Base-by-base conservation (phyloP, 306 rosid genomes). In the Cicer bijugum region DNA sequence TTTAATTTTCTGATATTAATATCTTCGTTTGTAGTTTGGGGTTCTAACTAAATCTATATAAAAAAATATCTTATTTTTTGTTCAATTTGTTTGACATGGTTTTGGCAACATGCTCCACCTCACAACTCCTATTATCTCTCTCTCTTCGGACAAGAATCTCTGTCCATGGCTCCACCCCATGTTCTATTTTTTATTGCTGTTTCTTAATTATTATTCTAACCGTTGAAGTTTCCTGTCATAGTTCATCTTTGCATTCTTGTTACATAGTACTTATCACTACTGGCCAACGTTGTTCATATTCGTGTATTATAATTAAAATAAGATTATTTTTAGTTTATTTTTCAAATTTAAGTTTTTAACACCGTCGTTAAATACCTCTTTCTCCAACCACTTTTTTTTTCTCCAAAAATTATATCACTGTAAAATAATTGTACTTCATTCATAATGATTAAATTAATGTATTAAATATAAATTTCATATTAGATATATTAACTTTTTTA, bases 111-210 rank as follows among this genome's bases (percentile, higher is more conserved):
- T 60, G 33, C 74, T 75, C 78, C 78, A 75, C 81, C 58, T 52
- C 28, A 23, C 2, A 23, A 23, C 2, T 23, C 28, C 28, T 23
- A 23, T 8, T 46, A 19, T 66, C 75, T 63, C 67, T 47, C 40
- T 16, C 17, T 16, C 17, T 16, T 33, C 1, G 71, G 77, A 7
- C 74, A 72, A 53, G 86, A 45, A 83, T 75, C 45, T 76, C 51
- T 64, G 33, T 37, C 4, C 65, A 59, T 20, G 60, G 67, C 77
- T 80, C 72, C 23, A 69, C 74, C 50, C 65, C 17, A 46, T 66
- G n/a, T 44, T 3, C 69, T 37, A 17, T 69, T 51, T 62, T 75
- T 0, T 44, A 50, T 67, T 68, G 5, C 15, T 74, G 38, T 71
- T 23, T 71, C 17, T 14, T 37, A n/a, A 38, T 23, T 61, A 38